These are phyloP conservation scores for Pythium coloratum DNA, from an alignment of 352 stramenopile genomes.

Conservation along the genomic window DNA sequence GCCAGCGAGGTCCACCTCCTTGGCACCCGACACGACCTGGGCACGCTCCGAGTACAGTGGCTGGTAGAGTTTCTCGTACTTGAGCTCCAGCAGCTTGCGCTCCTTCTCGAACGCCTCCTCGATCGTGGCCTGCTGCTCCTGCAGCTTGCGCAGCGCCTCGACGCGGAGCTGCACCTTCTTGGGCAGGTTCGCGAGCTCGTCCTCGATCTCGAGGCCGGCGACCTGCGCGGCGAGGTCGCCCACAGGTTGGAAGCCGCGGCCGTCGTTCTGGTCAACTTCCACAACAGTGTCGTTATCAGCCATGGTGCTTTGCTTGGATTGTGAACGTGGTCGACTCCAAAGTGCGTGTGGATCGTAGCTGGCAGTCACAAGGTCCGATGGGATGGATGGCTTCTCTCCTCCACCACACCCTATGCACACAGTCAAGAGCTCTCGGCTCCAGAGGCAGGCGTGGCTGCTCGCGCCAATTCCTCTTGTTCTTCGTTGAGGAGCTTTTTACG, in stretches of 20 bases:
- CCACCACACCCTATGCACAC: neutral
- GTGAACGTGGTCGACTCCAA: constrained; percentile 8
- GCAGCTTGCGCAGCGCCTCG: constrained; percentile 68
- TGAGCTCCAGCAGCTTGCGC: constrained; percentile 78
- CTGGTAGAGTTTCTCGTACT: constrained; percentile 89
- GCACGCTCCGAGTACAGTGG: constrained; percentile 76
- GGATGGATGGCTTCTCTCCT: constrained; percentile 20
- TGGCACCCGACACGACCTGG: constrained; percentile 72
- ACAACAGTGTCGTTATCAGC: constrained; percentile 51
- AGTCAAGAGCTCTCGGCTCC: neutral
- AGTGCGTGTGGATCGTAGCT: constrained; percentile 17
- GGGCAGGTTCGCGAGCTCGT: constrained; percentile 61
- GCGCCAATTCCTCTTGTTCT: constrained; percentile 6
- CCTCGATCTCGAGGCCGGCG: constrained; percentile 42
- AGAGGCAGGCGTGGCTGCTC: neutral
- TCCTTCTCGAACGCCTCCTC: constrained; percentile 88
- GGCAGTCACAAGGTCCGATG: neutral
- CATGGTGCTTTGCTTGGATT: constrained; percentile 21
- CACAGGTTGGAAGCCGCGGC: constrained; percentile 62
- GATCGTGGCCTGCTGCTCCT: constrained; percentile 69
- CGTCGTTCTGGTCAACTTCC: constrained; percentile 64
- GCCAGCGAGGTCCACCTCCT: constrained; percentile 67
- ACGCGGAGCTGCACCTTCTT: constrained; percentile 75
- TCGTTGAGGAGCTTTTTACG: constrained; percentile 21
- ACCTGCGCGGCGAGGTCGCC: constrained; percentile 42